A percentile compares a stretch with the other conserved stretches of the same genome.
phyloP scores from a whole-genome alignment of 495 filamentous ascomycete species.

The Penicillium flavigenum region DNA sequence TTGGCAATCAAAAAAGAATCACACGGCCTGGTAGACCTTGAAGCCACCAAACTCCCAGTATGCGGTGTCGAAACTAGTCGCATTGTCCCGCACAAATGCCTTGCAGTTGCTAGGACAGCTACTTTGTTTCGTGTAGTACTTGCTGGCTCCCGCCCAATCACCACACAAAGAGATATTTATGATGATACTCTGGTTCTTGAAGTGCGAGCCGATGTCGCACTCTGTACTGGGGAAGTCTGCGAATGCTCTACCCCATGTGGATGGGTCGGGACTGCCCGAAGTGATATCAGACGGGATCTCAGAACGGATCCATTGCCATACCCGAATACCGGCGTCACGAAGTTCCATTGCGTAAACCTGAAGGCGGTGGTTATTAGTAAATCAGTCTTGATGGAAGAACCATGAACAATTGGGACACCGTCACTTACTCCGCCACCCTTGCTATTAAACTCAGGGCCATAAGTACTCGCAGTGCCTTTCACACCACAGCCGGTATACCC shows the following conservation, averaged over 20 bases:
- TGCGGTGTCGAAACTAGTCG: slow-evolving; percentile 30
- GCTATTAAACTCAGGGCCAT: slow-evolving; percentile 38
- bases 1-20: background rate
- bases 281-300: slow-evolving; percentile 34
- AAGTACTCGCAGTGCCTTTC: slow-evolving; percentile 28
- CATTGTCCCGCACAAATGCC: slow-evolving; percentile 36
- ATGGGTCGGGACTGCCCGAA: slow-evolving; percentile 34
- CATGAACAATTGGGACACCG: background rate
- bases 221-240: slow-evolving; percentile 45
- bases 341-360: slow-evolving; percentile 41
- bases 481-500: slow-evolving; percentile 41
- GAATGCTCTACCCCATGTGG: slow-evolving; percentile 28
- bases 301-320: slow-evolving; percentile 41
- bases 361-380: background rate
- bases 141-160: slow-evolving; percentile 25
- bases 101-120: slow-evolving; percentile 35
- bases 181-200: slow-evolving; percentile 44
- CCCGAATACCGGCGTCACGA: slow-evolving; percentile 36
- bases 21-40: slow-evolving; percentile 31
- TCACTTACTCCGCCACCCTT: slow-evolving; percentile 40
- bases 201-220: slow-evolving; percentile 40
- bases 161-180: slow-evolving; percentile 45
- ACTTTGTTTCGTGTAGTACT: slow-evolving; percentile 29
- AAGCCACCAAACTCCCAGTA: slow-evolving; percentile 46
- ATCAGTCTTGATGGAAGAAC: background rate